A percentile compares a stretch with the other conserved stretches of the same genome.
These are phyloP conservation scores for Lachnellula hyalina DNA, from an alignment of 2,329 filamentous ascomycete genomes.

Conservation along the genomic window DNA sequence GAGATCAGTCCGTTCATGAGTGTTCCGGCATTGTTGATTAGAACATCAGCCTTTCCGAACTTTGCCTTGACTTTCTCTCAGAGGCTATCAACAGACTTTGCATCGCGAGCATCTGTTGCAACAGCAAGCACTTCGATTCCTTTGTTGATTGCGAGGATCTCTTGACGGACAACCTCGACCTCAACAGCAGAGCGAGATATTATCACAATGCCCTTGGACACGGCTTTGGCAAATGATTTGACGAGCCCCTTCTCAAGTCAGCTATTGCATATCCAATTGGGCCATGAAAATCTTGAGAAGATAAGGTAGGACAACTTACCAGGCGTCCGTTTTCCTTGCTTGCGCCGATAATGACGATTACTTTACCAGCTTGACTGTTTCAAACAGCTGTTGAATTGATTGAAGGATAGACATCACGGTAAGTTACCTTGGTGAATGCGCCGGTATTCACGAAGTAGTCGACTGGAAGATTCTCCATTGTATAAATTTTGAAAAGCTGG, in stretches of 20 bases:
- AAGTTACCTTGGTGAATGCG: constrained; percentile 32
- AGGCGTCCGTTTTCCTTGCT: constrained; percentile 33
- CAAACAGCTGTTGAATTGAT: constrained; percentile 33
- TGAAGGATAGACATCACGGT: constrained; percentile 36
- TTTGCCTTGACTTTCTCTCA: constrained; percentile 17
- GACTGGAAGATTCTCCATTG: constrained; percentile 13
- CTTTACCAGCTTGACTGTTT: constrained; percentile 31
- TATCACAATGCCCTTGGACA: constrained; percentile 33
- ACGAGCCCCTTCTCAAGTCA: constrained; percentile 6
- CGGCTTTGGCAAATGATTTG: constrained; percentile 29
- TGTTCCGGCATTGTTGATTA: constrained; percentile 29
- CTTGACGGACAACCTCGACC: constrained; percentile 27
- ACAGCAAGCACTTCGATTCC: constrained; percentile 29
- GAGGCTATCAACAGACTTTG: constrained; percentile 10
- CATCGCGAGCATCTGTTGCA: constrained; percentile 28
- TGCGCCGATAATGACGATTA: constrained; percentile 35
- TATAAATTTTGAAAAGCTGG: too few species aligned
- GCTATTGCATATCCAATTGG: background rate
- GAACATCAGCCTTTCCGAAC: constrained; percentile 48
- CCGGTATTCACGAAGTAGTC: constrained; percentile 24
- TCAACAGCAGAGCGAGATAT: constrained; percentile 27
- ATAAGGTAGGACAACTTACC: background rate
- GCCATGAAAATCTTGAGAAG: background rate
- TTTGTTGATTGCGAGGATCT: constrained; percentile 28
- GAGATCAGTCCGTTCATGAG: background rate